Evolutionary conservation across 805 yeast species (phyloP).

Genomic region (Brettanomyces naardenensis): DNA sequence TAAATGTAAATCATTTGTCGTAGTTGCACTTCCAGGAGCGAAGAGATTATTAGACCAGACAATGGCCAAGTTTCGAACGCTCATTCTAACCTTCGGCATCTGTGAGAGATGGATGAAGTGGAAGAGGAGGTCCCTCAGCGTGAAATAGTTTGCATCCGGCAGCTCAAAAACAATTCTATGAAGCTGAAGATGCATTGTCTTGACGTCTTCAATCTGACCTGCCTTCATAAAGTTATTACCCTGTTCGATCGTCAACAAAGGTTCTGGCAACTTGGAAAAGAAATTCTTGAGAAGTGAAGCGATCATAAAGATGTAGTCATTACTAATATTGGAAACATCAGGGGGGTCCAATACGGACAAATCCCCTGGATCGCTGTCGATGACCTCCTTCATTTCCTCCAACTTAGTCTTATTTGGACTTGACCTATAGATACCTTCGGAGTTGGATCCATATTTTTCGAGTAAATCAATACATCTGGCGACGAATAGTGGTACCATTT

Average conservation of each 20-base stretch:
- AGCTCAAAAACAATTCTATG: constrained; percentile 84
- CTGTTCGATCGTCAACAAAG: constrained; percentile 61
- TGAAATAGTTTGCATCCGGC: constrained; percentile 94
- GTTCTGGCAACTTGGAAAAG: constrained; percentile 81
- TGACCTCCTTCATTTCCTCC: constrained; percentile 60
- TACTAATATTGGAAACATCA: constrained; percentile 50
- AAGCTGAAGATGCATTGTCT: constrained; percentile 56
- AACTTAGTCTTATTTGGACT: constrained; percentile 74
- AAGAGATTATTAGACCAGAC: constrained; percentile 94
- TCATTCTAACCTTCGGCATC: constrained; percentile 71
- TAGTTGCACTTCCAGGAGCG: constrained; percentile 39
- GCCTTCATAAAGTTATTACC: constrained; percentile 60
- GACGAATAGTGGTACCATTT: constrained; percentile 86
- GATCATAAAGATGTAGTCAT: constrained; percentile 80
- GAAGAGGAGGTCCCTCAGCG: constrained; percentile 74
- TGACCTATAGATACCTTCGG: constrained; percentile 86
- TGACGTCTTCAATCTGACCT: constrained; percentile 56
- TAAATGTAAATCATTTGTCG: constrained; percentile 34
- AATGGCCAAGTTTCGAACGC: constrained; percentile 68
- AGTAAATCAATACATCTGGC: constrained; percentile 81
- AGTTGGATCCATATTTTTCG: constrained; percentile 73
- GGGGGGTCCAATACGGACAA: constrained; percentile 40
- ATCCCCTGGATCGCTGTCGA: constrained; percentile 71
- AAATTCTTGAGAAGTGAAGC: constrained; percentile 81
- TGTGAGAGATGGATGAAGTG: constrained; percentile 43